phyloP scores from a whole-genome alignment of 2,329 filamentous ascomycete species.

The Domatiomyces globalis region DNA sequence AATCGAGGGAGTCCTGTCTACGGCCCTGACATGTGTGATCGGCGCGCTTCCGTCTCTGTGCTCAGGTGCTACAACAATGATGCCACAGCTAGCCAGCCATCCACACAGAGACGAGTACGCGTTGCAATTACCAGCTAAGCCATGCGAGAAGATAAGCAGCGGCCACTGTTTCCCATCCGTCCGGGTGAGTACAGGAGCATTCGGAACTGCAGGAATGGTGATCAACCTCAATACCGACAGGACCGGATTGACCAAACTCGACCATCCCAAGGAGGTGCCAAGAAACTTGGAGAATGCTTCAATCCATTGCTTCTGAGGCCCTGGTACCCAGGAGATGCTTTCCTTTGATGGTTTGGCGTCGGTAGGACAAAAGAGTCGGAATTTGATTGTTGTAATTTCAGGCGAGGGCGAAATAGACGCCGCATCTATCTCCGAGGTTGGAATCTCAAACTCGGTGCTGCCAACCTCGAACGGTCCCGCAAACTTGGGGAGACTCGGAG shows the following conservation, averaged over 20 bases:
- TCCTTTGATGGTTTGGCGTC: conserved; percentile 25
- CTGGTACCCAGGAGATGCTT: conserved; percentile 60
- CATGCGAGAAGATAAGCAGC: conserved; percentile 74
- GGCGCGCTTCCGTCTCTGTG: conserved; percentile 71
- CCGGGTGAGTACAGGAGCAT: conserved; percentile 43
- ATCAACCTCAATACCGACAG: conserved; percentile 18
- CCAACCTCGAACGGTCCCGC: conserved; percentile 67
- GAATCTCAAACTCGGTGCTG: conserved; percentile 67
- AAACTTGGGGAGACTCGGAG: conserved; percentile 61
- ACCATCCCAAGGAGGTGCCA: conserved; percentile 34
- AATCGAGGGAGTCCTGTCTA: conserved; percentile 7
- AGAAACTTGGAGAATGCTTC: conserved; percentile 64
- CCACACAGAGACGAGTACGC: conserved; percentile 73
- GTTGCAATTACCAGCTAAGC: conserved; percentile 65
- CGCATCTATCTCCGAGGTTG: conserved; percentile 39
- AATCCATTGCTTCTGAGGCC: conserved; percentile 59
- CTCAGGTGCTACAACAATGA: conserved; percentile 68
- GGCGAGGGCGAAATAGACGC: conserved; percentile 40
- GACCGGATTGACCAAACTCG: conserved; percentile 12
- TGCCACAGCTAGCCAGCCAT: conserved; percentile 64
- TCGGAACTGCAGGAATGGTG: conserved; percentile 19
- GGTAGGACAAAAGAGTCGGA: conserved; percentile 70
- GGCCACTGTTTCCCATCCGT: conserved; percentile 51
- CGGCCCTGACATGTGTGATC: conserved; percentile 53
- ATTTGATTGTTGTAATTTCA: conserved; percentile 58